Conservation (phyloP, 1,284 basidiomycete genomes). For the Gymnopus androsaceus region DNA sequence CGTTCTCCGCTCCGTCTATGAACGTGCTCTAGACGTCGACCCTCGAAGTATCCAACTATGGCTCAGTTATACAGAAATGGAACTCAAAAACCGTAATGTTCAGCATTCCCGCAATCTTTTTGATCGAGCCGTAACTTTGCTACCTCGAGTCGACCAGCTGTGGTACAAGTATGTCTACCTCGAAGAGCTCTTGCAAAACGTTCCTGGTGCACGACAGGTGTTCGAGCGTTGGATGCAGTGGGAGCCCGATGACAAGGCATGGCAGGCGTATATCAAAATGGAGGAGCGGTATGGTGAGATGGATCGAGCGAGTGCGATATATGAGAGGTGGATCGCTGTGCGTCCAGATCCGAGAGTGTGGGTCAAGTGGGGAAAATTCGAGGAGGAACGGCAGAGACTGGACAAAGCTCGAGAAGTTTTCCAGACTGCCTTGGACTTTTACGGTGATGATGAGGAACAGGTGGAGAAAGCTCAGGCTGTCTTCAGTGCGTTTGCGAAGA, state of each 20-base stretch:
- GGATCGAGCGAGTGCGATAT: conserved; percentile 90
- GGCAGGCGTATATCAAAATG: conserved; percentile 97
- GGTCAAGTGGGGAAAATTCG: conserved; percentile 97
- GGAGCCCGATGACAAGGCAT: conserved; percentile 99
- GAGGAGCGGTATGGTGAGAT: conserved; percentile 92
- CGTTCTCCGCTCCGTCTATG: conserved; percentile 93
- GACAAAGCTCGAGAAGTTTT: conserved; percentile 97
- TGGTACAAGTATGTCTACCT: conserved; percentile 99
- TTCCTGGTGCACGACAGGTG: conserved; percentile 93
- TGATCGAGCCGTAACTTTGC: conserved; percentile 93
- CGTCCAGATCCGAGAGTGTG: conserved; percentile 94
- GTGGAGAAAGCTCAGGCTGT: conserved; percentile 97
- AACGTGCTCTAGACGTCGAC: conserved; percentile 96
- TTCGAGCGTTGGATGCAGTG: conserved; percentile 99
- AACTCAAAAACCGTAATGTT: conserved; percentile 95
- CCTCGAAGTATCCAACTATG: conserved; percentile 88
- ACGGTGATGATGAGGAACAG: conserved; percentile 96
- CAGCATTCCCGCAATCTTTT: conserved; percentile 96
- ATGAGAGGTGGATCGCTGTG: conserved; percentile 93
- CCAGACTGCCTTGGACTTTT: conserved; percentile 95
- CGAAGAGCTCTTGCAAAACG: conserved; percentile 95
- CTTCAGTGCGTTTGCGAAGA: conserved; percentile 95
- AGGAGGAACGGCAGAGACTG: conserved; percentile 85
- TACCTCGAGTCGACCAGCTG: conserved; percentile 92
- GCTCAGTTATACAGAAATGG: conserved; percentile 98